These are phyloP conservation scores for Zoysia pacifica DNA, from an alignment of 176 grass and related monocot species.

Conservation along the genomic window DNA sequence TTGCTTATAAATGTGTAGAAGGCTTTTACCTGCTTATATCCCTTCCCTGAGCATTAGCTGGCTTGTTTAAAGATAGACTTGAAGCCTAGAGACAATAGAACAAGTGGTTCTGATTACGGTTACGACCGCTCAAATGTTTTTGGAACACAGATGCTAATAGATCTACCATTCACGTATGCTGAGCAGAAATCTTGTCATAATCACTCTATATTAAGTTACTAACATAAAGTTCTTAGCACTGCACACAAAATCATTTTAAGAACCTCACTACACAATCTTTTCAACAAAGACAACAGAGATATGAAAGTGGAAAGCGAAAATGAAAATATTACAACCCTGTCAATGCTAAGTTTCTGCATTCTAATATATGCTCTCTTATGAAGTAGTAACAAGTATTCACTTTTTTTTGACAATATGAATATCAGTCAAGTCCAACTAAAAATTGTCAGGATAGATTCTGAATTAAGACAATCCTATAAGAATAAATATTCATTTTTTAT, in stretches of 20 bases:
- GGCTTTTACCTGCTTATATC: conserved; percentile 68
- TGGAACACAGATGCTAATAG: conserved; percentile 18
- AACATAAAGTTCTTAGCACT: neutral
- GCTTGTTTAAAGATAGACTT: conserved; percentile 64
- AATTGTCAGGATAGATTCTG: too few relatives aligned
- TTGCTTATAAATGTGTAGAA: conserved; percentile 6
- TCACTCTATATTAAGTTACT: conserved; percentile 15
- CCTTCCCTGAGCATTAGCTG: conserved; percentile 50
- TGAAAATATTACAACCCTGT: too few relatives aligned
- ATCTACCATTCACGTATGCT: conserved; percentile 9
- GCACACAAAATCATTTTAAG: neutral
- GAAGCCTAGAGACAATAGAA: conserved; percentile 49
- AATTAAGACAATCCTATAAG: too few relatives aligned
- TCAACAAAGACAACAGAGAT: neutral
- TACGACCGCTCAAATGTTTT: neutral
- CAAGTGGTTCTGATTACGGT: conserved; percentile 38
- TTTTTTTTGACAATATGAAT: too few relatives aligned
- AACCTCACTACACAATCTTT: neutral
- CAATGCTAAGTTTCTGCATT: too few relatives aligned
- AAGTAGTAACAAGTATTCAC: too few relatives aligned
- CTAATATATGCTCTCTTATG: too few relatives aligned
- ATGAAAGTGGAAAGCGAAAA: neutral
- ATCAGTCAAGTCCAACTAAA: too few relatives aligned
- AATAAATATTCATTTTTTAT: too few relatives aligned
- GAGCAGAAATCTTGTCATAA: neutral